Conservation (phyloP, 1,284 basidiomycete species). For the Ustilago crameri region DNA sequence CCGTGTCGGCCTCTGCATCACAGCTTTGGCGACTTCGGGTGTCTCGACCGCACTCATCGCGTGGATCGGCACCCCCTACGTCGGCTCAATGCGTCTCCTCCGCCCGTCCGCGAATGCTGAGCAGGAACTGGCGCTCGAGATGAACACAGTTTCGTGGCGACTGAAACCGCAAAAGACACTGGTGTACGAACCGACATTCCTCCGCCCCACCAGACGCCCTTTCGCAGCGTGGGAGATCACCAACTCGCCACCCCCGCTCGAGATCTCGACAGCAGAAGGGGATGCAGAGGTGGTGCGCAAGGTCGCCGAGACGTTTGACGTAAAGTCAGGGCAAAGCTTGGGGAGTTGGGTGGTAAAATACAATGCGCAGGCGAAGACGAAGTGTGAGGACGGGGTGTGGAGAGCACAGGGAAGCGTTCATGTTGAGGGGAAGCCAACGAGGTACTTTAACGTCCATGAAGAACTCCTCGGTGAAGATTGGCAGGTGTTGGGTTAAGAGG, state of each 20-base stretch:
- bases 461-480: constrained; percentile 74
- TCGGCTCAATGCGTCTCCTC: constrained; percentile 69
- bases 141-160: constrained; percentile 77
- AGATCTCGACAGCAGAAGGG: neutral
- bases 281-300: constrained; percentile 10
- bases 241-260: constrained; percentile 30
- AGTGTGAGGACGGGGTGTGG: constrained; percentile 71
- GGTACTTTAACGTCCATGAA: constrained; percentile 85
- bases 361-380: constrained; percentile 73
- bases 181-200: constrained; percentile 79
- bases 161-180: constrained; percentile 75
- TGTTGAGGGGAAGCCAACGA: constrained; percentile 64
- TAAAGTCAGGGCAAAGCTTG: constrained; percentile 74
- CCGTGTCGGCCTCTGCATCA: constrained; percentile 76
- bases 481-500: constrained; percentile 46
- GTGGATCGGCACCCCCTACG: constrained; percentile 76
- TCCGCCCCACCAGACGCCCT: constrained; percentile 77
- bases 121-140: constrained; percentile 11
- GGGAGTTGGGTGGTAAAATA: constrained; percentile 83
- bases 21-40: constrained; percentile 78
- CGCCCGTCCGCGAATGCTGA: neutral
- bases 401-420: constrained; percentile 36
- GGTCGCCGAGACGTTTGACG: constrained; percentile 59
- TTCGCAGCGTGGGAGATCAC: constrained; percentile 77
- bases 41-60: constrained; percentile 79